phyloP scores from a whole-genome alignment of 805 yeast species.

The Metschnikowia koreensis region DNA sequence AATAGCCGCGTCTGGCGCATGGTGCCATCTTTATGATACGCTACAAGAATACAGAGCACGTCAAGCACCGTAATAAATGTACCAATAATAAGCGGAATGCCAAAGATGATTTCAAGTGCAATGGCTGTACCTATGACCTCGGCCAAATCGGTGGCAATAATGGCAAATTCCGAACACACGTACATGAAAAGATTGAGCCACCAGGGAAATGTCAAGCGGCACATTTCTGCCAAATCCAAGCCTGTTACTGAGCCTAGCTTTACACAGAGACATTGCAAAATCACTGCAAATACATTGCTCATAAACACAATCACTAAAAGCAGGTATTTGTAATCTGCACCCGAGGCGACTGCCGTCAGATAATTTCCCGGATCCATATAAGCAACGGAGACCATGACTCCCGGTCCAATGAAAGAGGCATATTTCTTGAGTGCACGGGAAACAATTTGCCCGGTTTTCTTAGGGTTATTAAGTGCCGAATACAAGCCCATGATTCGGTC shows the following conservation, averaged over 20 bases:
- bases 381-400: slow-evolving; percentile 83
- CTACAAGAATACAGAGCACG: slow-evolving; percentile 73
- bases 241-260: slow-evolving; percentile 91
- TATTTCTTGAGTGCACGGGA: slow-evolving; percentile 45
- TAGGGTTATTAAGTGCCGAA: background rate
- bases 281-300: slow-evolving; percentile 81
- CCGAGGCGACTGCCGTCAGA: slow-evolving; percentile 85
- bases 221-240: slow-evolving; percentile 79
- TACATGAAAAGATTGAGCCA: slow-evolving; percentile 66
- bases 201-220: slow-evolving; percentile 65
- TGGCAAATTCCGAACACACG: slow-evolving; percentile 77
- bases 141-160: slow-evolving; percentile 89
- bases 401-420: slow-evolving; percentile 77
- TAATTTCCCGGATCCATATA: slow-evolving; percentile 95
- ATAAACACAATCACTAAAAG: slow-evolving; percentile 69
- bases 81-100: slow-evolving; percentile 71
- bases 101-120: slow-evolving; percentile 71
- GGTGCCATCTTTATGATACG: slow-evolving; percentile 73
- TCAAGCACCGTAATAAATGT: slow-evolving; percentile 79
- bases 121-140: slow-evolving; percentile 95
- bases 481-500: background rate
- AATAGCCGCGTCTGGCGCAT: slow-evolving; percentile 72
- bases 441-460: slow-evolving; percentile 12
- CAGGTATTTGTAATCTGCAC: slow-evolving; percentile 74
- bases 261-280: slow-evolving; percentile 78